Base-by-base conservation (phyloP, 2,329 filamentous ascomycete genomes). In the Fusarium pseudonygamai region DNA sequence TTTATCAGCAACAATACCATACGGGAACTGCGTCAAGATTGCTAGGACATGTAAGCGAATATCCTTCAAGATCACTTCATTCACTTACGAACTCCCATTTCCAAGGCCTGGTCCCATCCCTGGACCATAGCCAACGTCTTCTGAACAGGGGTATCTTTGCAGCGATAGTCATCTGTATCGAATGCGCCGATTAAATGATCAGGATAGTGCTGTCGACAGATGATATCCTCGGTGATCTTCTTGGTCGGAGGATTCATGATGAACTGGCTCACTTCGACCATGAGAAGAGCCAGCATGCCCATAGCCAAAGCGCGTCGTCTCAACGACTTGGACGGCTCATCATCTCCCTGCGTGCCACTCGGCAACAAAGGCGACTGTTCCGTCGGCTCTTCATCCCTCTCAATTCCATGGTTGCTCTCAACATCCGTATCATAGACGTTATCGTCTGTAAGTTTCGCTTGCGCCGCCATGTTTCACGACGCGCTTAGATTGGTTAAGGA, bases 211-310 rank as follows among this genome's bases (percentile, higher is more conserved):
- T 82, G 75, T 30, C 85, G 84, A 77, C 89, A 90, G 49, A 89
- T 84, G 50, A 89, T 84, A 58, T 84, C 82, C 76, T 91, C 88
- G 71, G 87, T 83, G 57, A 90, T 83, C 60, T 86, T 84, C 56
- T 84, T 86, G 49, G 80, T 76, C 1, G 88, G 86, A 7, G 87
- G 82, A 26, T 60, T 82, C 70, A 78, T 81, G 61, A 80, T 77
- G 63, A 75, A 80, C 16, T 82, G 75, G 67, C 83, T 84, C 18
- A 86, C 79, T 55, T 85, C 84, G 58, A 85, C 70, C 46, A 87
- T 71, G 57, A 87, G 80, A 45, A 88, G 71, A 30, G 83, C 80
- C 5, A 85, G 22, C 47, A 83, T 70, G 63, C 79, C 80, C 74
- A 83, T 79, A 20, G 72, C 59, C 46, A 82, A 52, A 34, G 82